Evolutionary conservation across 2,329 filamentous ascomycete species (phyloP).

Genomic region (Beauveria scarabaeidicola): DNA sequence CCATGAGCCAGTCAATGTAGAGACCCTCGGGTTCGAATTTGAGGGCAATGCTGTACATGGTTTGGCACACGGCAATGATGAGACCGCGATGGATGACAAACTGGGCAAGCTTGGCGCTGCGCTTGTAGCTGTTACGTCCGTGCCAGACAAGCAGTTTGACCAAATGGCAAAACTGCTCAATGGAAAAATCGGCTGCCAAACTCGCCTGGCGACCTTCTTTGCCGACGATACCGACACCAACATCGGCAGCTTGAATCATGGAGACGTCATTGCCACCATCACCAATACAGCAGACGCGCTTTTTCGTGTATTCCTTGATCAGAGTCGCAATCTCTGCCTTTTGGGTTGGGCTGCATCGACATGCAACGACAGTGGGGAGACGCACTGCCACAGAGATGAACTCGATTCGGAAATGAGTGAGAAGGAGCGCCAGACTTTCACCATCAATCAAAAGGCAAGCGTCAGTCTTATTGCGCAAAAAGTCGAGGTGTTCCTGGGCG

Average conservation of each 20-base stretch:
- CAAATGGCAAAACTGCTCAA: constrained; percentile 89
- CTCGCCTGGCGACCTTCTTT: constrained; percentile 95
- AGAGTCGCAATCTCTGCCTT: constrained; percentile 90
- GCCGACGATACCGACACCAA: constrained; percentile 94
- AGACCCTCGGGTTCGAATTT: constrained; percentile 89
- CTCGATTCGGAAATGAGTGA: constrained; percentile 71
- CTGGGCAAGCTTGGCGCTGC: constrained; percentile 88
- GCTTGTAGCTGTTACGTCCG: constrained; percentile 93
- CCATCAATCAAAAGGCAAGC: constrained; percentile 88
- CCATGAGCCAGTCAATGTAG: constrained; percentile 93
- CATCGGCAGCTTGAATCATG: constrained; percentile 98
- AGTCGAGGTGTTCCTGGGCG: constrained; percentile 81
- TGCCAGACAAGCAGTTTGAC: constrained; percentile 99
- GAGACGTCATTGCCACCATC: constrained; percentile 97
- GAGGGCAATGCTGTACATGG: constrained; percentile 90
- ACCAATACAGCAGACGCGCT: constrained; percentile 93
- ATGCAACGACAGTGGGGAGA: constrained; percentile 87
- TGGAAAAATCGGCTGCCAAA: constrained; percentile 91
- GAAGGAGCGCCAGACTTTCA: constrained; percentile 75
- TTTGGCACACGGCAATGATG: constrained; percentile 93
- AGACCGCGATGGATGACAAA: constrained; percentile 97
- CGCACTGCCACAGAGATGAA: constrained; percentile 85
- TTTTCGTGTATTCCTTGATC: constrained; percentile 86
- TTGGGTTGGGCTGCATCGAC: constrained; percentile 91
- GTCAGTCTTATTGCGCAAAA: constrained; percentile 80